Base-by-base conservation (phyloP, 2,329 filamentous ascomycete species). In the Microdochium nivale region DNA sequence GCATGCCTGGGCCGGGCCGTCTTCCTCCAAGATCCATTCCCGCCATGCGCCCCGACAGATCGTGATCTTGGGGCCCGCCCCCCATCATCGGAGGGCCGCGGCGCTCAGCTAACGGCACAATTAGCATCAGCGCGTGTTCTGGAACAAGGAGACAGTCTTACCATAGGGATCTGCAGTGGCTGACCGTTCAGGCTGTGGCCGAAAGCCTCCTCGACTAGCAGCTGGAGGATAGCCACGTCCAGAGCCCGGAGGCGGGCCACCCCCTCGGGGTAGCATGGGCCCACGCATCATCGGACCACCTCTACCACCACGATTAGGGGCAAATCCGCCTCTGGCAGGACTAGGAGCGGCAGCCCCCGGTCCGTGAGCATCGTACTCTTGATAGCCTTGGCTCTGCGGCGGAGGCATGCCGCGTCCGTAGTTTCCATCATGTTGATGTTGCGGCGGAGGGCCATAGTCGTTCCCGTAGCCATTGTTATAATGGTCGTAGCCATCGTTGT, bases 361-460 rank as follows among this genome's bases (percentile, higher is more conserved):
- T 5, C 70, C 71, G 55, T 76, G 75, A 53, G 71, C 70, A 49
- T 77, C 73, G 55, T 74, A 72, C 16, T 61, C 70, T 3, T 68
- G 69, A 50, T 72, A 73, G 33, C 62, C 63, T 55, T 66, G 60
- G 40, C 61, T 65, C 7, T 60, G 59, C 24, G 65, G 65, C 14
- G 68, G 68, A 14, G 70, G 71, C 13, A 64, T 67, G 32, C 69
- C 69, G 61, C 72, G 70, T 46, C 66, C 70, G 55, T 77, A 79
- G 54, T 68, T 70, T 52, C 69, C 68, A 47, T 75, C 72, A 49
- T 70, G 40, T n/a, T 40, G 35, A 8, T 9, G 68, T 56, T 75
- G 73, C 33, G 72, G 69, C 47, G 59, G 62, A 49, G 55, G 50
- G 50, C 66, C 67, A 47, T 72, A 70, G 23, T 66, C 68, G 54